Conservation (phyloP, 2,329 filamentous ascomycete genomes). For the Monosporascus sp. region DNA sequence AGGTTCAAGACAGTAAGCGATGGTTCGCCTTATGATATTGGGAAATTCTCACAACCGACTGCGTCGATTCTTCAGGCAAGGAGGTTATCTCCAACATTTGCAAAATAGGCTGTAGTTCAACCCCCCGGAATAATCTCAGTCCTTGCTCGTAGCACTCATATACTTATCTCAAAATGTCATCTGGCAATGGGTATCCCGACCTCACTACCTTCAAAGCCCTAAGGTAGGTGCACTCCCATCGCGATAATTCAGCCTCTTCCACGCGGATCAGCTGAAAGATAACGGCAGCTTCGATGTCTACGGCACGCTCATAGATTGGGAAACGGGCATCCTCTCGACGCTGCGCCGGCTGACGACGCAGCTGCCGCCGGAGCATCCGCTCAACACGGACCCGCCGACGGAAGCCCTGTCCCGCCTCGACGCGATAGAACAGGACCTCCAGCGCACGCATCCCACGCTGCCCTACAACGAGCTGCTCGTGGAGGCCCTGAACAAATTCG, state of each 20-base stretch:
- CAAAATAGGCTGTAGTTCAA: too few relatives aligned
- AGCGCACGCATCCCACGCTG: conserved; percentile 48
- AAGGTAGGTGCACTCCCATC: neutral
- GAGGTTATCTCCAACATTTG: too few relatives aligned
- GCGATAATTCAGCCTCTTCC: neutral
- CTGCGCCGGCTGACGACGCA: conserved; percentile 44
- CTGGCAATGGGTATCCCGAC: neutral
- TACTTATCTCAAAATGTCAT: neutral
- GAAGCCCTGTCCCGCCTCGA: conserved; percentile 38
- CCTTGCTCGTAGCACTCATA: too few relatives aligned
- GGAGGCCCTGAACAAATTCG: conserved; percentile 39
- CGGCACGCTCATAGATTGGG: conserved; percentile 76
- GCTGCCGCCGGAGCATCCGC: conserved; percentile 26
- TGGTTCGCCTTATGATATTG: too few relatives aligned
- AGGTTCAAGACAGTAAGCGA: too few relatives aligned
- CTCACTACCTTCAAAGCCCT: conserved; percentile 29
- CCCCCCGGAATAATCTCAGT: too few relatives aligned
- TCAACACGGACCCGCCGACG: conserved; percentile 29
- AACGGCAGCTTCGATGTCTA: conserved; percentile 63
- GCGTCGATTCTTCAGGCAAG: too few relatives aligned
- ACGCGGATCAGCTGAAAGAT: neutral
- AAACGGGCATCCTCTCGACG: conserved; percentile 54
- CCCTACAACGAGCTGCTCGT: conserved; percentile 57
- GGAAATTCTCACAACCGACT: too few relatives aligned
- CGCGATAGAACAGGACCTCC: conserved; percentile 42